phyloP scores from a whole-genome alignment of 2,329 filamentous ascomycete genomes.

The Myriosclerotinia curreyana region DNA sequence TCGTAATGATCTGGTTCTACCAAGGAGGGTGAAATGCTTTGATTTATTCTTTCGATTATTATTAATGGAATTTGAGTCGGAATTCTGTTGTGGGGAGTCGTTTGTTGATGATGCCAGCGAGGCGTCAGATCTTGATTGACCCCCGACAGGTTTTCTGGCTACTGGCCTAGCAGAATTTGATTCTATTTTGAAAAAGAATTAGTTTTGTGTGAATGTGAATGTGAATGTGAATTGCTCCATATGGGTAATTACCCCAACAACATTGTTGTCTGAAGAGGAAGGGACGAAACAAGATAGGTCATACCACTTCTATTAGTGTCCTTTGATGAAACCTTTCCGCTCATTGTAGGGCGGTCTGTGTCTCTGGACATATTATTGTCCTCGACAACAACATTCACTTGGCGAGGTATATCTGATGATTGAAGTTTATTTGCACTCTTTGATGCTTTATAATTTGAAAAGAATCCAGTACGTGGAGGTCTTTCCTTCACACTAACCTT shows the following conservation, averaged over 20 bases:
- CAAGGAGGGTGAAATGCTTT: conserved; percentile 41
- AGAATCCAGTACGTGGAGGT: conserved; percentile 41
- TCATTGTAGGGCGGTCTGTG: conserved; percentile 34
- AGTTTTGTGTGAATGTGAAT: conserved; percentile 15
- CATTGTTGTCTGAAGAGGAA: conserved; percentile 20
- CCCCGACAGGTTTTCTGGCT: conserved; percentile 35
- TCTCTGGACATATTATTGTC: conserved; percentile 40
- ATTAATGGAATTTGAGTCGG: conserved; percentile 25
- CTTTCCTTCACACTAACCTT: conserved; percentile 30
- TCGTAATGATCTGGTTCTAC: conserved; percentile 45
- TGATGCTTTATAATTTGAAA: conserved; percentile 47
- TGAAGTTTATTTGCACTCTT: conserved; percentile 46
- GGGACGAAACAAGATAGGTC: conserved; percentile 29
- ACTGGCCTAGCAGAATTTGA: conserved; percentile 30
- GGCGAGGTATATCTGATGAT: conserved; percentile 32
- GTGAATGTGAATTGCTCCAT: conserved; percentile 1
- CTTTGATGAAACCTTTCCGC: conserved; percentile 36
- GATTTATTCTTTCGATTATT: conserved; percentile 34
- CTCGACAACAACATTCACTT: conserved; percentile 31
- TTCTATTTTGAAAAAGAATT: conserved; percentile 29
- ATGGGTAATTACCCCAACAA: conserved; percentile 12
- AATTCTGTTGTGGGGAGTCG: conserved; percentile 23
- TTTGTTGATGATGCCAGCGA: conserved; percentile 30
- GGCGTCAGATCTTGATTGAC: conserved; percentile 33
- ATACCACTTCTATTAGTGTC: conserved; percentile 38